Conservation (phyloP, 192 early-diverging fungal species). For the Spinellus fusiger region DNA sequence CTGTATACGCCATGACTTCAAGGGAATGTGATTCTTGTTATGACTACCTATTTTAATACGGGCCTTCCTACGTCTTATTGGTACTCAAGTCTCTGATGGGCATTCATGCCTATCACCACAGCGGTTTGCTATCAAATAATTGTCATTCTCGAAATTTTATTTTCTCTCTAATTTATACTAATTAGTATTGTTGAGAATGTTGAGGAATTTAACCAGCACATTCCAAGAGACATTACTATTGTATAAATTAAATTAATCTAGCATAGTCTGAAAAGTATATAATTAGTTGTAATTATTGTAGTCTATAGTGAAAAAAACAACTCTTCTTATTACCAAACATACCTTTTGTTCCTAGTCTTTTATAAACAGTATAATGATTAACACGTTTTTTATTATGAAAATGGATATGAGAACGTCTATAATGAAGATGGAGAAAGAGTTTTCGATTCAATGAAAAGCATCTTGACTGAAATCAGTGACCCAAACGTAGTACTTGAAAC, state of each 20-base stretch:
- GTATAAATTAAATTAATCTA: too few species aligned
- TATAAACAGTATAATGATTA: neutral
- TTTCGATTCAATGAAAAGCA: constrained; percentile 3
- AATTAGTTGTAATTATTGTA: too few species aligned
- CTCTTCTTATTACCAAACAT: neutral
- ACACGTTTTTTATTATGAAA: constrained; percentile 2
- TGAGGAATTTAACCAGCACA: too few species aligned
- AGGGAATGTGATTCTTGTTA: too few species aligned
- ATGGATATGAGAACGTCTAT: constrained; percentile 3
- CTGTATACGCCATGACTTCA: too few species aligned
- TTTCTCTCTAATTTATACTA: neutral
- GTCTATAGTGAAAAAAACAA: neutral
- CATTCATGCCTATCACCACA: too few species aligned
- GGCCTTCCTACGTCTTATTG: too few species aligned
- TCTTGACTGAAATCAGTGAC: constrained; percentile 1
- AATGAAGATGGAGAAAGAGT: constrained; percentile 12
- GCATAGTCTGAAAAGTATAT: too few species aligned
- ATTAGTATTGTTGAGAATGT: neutral
- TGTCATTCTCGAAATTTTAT: neutral
- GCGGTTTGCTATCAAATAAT: neutral
- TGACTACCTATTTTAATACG: too few species aligned
- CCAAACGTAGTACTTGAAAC: neutral
- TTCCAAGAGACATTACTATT: too few species aligned
- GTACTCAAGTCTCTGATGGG: too few species aligned
- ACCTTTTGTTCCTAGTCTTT: neutral